Evolutionary conservation across 441 rosid species (phyloP), one percentile per base, ranked within the genome.

Genomic region (Viola pubescens): DNA sequence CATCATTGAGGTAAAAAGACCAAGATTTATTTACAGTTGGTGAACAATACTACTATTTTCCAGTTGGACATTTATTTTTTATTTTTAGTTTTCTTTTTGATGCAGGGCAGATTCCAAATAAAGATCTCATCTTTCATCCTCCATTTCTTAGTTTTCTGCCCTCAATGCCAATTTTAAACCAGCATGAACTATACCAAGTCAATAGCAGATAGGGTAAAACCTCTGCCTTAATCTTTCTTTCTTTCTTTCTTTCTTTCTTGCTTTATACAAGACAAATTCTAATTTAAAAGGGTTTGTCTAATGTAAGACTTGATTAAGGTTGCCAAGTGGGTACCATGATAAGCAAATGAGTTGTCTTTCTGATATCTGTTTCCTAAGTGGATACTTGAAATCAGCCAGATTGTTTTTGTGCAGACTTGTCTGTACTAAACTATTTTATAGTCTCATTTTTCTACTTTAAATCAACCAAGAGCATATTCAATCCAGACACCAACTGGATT

Each of bases 301-400:
- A 11, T 45, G 65, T 60, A 50, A 13, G 43, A 59, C 62, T 52
- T 48, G 57, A 57, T 56, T 58, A 68, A 58, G 61, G 60, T 62
- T 56, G 50, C 55, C 44, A 72, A 19, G 65, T 60, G 68, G 75
- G 73, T 58, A 16, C 58, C 63, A 54, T 49, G 26, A 64, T 60
- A 62, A 67, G 73, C 64, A 57, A 62, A 66, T 81, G 62, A 69
- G 67, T 64, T 72, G 75, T 66, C 72, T 62, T 54, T 62, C 63
- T 57, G 46, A 65, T 47, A 48, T 63, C 61, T 52, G 41, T 7
- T 66, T 62, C 67, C 66, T 44, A 49, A 37, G 52, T 57, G 62
- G 57, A 51, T 53, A 49, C 63, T 46, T 63, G 38, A 64, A 55
- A 62, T 61, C 71, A 60, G 51, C 71, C 59, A 48, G 58, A 66